Conservation (phyloP, 2,329 filamentous ascomycete genomes). For the Pseudocercospora fijiensis region DNA sequence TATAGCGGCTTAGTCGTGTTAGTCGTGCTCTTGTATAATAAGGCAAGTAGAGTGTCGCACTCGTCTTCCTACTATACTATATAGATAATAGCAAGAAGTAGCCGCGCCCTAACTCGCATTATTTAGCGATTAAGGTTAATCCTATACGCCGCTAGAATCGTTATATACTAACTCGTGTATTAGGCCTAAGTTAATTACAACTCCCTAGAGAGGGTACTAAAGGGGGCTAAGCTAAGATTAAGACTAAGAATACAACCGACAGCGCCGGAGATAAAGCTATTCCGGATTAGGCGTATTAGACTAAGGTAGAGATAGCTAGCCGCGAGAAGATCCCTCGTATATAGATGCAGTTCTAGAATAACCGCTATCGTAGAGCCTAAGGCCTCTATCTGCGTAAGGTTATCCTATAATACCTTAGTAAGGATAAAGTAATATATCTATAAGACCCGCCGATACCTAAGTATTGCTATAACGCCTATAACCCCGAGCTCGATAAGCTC, state of each 20-base stretch:
- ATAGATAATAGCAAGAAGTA: not conserved
- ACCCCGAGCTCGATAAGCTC: not conserved
- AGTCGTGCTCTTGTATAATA: not conserved
- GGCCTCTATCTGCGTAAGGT: not conserved
- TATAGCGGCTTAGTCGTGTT: not conserved
- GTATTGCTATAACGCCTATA: not conserved
- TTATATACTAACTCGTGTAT: not conserved
- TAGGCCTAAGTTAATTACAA: not conserved
- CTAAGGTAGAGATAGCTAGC: too few species aligned
- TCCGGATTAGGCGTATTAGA: not conserved
- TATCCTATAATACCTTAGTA: not conserved
- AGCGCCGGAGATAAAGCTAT: not conserved
- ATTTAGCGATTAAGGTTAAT: not conserved
- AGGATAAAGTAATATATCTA: not conserved
- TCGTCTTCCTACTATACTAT: not conserved
- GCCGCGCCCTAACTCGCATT: not conserved
- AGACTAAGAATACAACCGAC: not conserved
- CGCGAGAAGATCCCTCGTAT: not conserved
- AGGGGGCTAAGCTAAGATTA: not conserved
- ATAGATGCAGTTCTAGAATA: not conserved
- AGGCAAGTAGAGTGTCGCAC: not conserved
- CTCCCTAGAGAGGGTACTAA: not conserved
- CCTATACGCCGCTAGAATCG: not conserved
- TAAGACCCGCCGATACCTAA: not conserved
- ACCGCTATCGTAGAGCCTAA: not conserved